Conservation (phyloP, 495 filamentous ascomycete genomes). For the Cetradonia linearis region DNA sequence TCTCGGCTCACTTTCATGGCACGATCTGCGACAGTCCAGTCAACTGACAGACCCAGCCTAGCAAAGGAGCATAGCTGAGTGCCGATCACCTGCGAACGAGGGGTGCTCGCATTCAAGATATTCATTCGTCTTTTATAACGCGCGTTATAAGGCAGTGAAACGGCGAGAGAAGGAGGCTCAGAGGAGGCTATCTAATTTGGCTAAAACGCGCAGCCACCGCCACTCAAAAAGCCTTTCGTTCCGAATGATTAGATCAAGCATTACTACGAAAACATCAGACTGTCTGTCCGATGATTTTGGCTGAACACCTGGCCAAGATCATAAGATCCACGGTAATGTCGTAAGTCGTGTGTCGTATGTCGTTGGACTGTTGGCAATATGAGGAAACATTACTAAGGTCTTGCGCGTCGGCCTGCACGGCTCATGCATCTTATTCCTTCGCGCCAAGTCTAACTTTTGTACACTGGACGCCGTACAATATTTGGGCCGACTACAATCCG, state of each 20-base stretch:
- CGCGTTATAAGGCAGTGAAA: constrained; percentile 4
- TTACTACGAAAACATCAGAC: not conserved
- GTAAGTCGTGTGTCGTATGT: not conserved
- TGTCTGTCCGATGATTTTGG: not conserved
- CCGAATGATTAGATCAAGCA: not conserved
- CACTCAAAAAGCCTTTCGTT: not conserved
- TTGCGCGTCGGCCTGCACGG: not conserved
- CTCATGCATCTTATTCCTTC: not conserved
- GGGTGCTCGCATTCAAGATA: not conserved
- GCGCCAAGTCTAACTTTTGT: not conserved
- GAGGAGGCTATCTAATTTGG: constrained; percentile 2
- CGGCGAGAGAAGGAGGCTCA: constrained; percentile 9
- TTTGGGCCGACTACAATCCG: not conserved
- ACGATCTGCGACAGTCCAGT: constrained; percentile 1
- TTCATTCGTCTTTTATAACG: not conserved
- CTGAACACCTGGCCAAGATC: not conserved
- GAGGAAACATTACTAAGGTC: not conserved
- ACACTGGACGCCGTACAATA: too few relatives aligned
- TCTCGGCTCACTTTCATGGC: not conserved
- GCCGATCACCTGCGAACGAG: constrained; percentile 3
- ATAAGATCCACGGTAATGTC: not conserved
- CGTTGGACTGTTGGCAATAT: not conserved
- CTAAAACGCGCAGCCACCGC: constrained; percentile 4
- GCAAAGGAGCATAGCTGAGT: constrained; percentile 2
- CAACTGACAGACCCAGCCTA: not conserved